phyloP scores from a whole-genome alignment of 495 filamentous ascomycete genomes.

The Annulohypoxylon maeteangense region DNA sequence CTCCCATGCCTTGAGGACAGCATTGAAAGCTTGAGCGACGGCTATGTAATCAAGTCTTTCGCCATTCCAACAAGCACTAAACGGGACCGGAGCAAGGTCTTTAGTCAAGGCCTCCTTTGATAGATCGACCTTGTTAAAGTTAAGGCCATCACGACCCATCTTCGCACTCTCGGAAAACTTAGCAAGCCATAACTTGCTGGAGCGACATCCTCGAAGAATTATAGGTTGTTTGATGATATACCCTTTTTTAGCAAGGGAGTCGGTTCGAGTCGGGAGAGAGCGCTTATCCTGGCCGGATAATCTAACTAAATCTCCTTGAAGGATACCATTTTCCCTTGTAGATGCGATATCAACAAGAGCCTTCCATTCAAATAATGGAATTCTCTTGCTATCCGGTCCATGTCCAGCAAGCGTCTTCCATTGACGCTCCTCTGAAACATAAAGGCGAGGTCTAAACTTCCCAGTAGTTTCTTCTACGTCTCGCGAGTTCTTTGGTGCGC shows the following conservation, averaged over 20 bases:
- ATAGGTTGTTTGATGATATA: conserved; percentile 86
- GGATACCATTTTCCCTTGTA: conserved; percentile 72
- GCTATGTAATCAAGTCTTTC: conserved; percentile 63
- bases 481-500: not conserved
- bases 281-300: conserved; percentile 88
- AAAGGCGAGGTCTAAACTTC: conserved; percentile 41
- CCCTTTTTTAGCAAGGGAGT: conserved; percentile 76
- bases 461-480: not conserved
- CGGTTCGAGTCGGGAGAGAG: conserved; percentile 84
- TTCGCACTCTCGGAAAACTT: conserved; percentile 50
- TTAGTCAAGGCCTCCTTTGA: conserved; percentile 49
- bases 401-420: conserved; percentile 88
- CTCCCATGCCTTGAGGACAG: conserved; percentile 59
- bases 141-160: conserved; percentile 42
- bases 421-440: conserved; percentile 59
- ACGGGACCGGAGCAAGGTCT: conserved; percentile 57
- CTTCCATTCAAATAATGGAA: conserved; percentile 75
- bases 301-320: conserved; percentile 79
- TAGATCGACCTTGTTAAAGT: conserved; percentile 46
- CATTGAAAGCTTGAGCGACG: conserved; percentile 58
- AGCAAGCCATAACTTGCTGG: conserved; percentile 72
- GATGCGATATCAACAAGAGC: conserved; percentile 85
- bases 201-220: conserved; percentile 70
- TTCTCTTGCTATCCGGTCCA: conserved; percentile 73
- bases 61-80: conserved; percentile 61